A percentile compares a stretch with the other conserved stretches of the same genome.
These are phyloP conservation scores for Leptographium galeiforme DNA, from an alignment of 2,329 filamentous ascomycete genomes.

Conservation along the genomic window DNA sequence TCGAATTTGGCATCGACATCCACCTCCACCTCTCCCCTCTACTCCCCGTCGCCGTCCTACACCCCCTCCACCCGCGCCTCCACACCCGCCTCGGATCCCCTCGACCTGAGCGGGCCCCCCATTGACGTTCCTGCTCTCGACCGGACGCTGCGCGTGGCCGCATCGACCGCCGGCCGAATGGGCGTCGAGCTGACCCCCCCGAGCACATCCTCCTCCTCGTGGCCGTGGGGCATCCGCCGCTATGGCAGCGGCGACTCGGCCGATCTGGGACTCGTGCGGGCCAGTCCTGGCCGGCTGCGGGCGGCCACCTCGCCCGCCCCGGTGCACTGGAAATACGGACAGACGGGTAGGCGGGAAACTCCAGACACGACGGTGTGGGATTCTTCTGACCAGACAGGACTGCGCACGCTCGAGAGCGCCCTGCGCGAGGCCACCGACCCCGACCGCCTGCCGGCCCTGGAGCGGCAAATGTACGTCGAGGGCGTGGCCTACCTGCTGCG, in stretches of 20 bases:
- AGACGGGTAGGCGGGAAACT: constrained; percentile 10
- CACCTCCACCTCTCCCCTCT: not conserved
- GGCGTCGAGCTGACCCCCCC: not conserved
- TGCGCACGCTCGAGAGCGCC: constrained; percentile 9
- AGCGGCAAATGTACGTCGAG: constrained; percentile 51
- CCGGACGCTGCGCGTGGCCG: not conserved
- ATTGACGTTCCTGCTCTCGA: not conserved
- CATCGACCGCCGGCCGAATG: not conserved
- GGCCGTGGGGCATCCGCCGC: not conserved
- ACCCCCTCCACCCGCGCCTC: constrained; percentile 5
- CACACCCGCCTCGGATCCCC: constrained; percentile 3
- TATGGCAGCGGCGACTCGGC: not conserved
- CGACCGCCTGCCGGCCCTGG: constrained; percentile 24
- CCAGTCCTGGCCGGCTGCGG: not conserved
- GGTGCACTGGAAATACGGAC: constrained; percentile 12
- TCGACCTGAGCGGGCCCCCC: not conserved
- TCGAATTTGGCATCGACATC: not conserved
- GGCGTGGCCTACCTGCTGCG: constrained; percentile 50
- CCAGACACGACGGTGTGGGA: too few species aligned
- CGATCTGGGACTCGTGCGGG: constrained; percentile 6
- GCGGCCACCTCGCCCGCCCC: not conserved
- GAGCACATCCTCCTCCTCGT: not conserved
- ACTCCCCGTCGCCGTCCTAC: not conserved
- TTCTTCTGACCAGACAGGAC: too few species aligned
- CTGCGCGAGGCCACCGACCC: constrained; percentile 10